Base-by-base conservation (phyloP, 371 early-diverging fungal genomes). In the Apophysomyces trapeziformis region DNA sequence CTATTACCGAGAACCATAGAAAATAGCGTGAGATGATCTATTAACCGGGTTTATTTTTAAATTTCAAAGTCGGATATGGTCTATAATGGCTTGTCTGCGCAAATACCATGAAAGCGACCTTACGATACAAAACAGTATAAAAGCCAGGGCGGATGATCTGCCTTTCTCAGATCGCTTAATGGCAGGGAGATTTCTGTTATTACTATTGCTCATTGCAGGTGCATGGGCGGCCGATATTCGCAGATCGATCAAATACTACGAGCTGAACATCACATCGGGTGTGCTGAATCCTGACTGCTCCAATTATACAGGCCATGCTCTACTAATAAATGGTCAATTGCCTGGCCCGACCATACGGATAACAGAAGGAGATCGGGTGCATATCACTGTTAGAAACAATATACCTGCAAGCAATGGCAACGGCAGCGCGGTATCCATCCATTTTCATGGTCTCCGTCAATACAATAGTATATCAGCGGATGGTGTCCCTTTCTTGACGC, bases 401-500 rank as follows among this genome's bases (percentile, higher is more conserved):
- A 38, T 76, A 5, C 56, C 67, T 8, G n/a, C 58, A 26, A 57
- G 13, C n/a, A 14, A 54, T 14, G 69, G 64, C 13, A 61, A 71
- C 21, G 38, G 60, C 6, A 70, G 73, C 32, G 71, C 61, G 37
- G 57, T 82, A 1, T 66, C 79, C 3, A 68, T 84, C 14, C 84
- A 84, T 63, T 84, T 73, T 38, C 84, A 84, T 47, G 84, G 84
- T 21, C 74, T 84, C 16, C 74, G 74, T 0, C 81, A 84, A 57
- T 69, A 71, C 18, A 71, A 75, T 9, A 73, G 78, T n/a, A 32
- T 44, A 12, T 47, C 69, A 37, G 66, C 81, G 2, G 84, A 84
- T 56, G 93, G 93, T 6, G 89, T 87, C 0, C 88, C 89, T 1
- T 83, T 76, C 43, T 58, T 85, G 57, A 88, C 87, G 39, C 87